Percentiles rank a stretch among this genome's conserved stretches.
These are phyloP conservation scores for Croton setiger DNA, from an alignment of 441 rosid genomes.

Conservation along the genomic window DNA sequence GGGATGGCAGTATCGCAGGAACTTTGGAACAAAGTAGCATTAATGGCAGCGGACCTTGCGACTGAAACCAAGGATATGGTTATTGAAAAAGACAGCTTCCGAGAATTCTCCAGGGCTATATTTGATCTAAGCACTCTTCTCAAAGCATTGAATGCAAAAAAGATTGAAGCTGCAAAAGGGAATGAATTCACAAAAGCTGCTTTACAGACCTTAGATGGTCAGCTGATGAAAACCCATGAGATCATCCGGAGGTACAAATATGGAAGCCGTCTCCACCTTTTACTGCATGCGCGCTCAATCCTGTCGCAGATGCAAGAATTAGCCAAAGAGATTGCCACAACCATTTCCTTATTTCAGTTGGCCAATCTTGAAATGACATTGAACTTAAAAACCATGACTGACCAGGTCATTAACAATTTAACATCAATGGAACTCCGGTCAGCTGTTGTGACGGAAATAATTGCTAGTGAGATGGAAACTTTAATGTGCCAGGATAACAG, in stretches of 20 bases:
- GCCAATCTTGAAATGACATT: slow-evolving; percentile 36
- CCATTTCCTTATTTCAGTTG: slow-evolving; percentile 41
- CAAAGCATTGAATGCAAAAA: slow-evolving; percentile 27
- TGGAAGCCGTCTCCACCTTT: slow-evolving; percentile 35
- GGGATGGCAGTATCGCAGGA: slow-evolving; percentile 39
- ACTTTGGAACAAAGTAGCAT: slow-evolving; percentile 34
- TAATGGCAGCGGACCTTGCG: slow-evolving; percentile 31
- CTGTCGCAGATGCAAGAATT: slow-evolving; percentile 33
- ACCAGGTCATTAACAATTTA: slow-evolving; percentile 25
- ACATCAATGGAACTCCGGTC: slow-evolving; percentile 35
- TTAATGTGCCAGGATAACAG: slow-evolving; percentile 22
- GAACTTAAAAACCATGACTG: slow-evolving; percentile 31
- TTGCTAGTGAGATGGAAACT: slow-evolving; percentile 38
- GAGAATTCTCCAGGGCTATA: slow-evolving; percentile 34
- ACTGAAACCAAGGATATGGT: slow-evolving; percentile 34
- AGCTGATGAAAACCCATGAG: slow-evolving; percentile 29
- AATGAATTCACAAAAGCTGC: slow-evolving; percentile 26
- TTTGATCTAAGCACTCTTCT: slow-evolving; percentile 30
- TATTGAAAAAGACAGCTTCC: slow-evolving; percentile 36
- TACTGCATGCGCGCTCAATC: slow-evolving; percentile 30
- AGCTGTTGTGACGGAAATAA: slow-evolving; percentile 25
- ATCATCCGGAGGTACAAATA: slow-evolving; percentile 36
- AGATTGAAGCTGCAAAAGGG: slow-evolving; percentile 36
- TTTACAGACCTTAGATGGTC: slow-evolving; percentile 30
- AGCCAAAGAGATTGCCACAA: slow-evolving; percentile 40